Percentiles rank a stretch among this genome's conserved stretches.
Conservation (phyloP, 2,329 filamentous ascomycete species). For the Erysiphe pulchra region DNA sequence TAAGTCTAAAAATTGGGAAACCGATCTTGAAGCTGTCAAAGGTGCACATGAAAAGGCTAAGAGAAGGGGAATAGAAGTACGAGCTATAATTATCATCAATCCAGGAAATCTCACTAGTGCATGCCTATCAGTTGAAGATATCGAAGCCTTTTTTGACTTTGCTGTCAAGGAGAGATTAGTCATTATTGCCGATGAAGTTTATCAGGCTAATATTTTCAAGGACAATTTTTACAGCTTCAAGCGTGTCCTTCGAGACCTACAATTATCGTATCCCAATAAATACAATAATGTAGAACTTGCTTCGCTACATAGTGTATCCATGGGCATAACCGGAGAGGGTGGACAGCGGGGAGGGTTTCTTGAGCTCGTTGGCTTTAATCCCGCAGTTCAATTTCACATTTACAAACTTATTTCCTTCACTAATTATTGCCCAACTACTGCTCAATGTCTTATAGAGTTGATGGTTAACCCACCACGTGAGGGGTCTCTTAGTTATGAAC, state of each 20-base stretch:
- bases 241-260: constrained; percentile 56
- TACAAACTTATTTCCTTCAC: constrained; percentile 98
- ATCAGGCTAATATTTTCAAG: constrained; percentile 95
- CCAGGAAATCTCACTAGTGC: constrained; percentile 92
- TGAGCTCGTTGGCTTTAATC: constrained; percentile 75
- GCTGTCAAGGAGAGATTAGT: constrained; percentile 69
- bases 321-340: constrained; percentile 98
- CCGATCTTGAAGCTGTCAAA: constrained; percentile 56
- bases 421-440: constrained; percentile 82
- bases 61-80: constrained; percentile 56
- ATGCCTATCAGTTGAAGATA: constrained; percentile 51
- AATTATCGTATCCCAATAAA: constrained; percentile 44
- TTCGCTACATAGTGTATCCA: constrained; percentile 79
- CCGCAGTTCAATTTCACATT: constrained; percentile 68
- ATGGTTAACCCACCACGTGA: too few relatives aligned
- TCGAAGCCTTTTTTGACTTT: constrained; percentile 66
- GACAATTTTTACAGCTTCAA: constrained; percentile 95
- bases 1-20: constrained; percentile 68
- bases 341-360: constrained; percentile 96
- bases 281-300: constrained; percentile 75
- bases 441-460: constrained; percentile 44
- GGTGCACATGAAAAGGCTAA: constrained; percentile 48
- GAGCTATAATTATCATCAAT: constrained; percentile 92
- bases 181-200: constrained; percentile 87
- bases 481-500: too few relatives aligned